phyloP scores from a whole-genome alignment of 257 asterid species.

The Fraxinus anomala region DNA sequence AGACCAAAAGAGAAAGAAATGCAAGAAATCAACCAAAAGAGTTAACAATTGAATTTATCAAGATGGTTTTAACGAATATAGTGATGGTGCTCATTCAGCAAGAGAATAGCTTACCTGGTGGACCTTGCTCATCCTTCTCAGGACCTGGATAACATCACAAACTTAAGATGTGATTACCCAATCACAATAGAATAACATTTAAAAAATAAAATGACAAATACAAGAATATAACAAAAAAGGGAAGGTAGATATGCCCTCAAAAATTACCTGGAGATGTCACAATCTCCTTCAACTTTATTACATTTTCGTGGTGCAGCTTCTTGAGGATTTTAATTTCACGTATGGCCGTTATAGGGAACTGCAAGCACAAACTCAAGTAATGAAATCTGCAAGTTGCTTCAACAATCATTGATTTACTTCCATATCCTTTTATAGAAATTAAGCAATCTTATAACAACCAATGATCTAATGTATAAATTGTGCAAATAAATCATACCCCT shows the following conservation, averaged over 20 bases:
- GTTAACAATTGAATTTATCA: background rate
- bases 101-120: constrained; percentile 48
- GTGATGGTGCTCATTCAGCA: background rate
- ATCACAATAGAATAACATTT: background rate
- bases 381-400: constrained; percentile 5
- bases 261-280: constrained; percentile 76
- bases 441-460: constrained; percentile 5
- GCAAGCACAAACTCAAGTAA: constrained; percentile 30
- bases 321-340: constrained; percentile 85
- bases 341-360: constrained; percentile 91
- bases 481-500: constrained; percentile 53
- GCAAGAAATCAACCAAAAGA: constrained; percentile 15
- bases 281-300: constrained; percentile 80
- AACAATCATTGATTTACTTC: constrained; percentile 2
- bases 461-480: background rate
- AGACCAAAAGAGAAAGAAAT: constrained; percentile 25
- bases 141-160: constrained; percentile 57
- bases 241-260: background rate
- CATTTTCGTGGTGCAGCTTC: constrained; percentile 91
- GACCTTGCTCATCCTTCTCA: constrained; percentile 67
- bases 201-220: background rate
- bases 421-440: constrained; percentile 12
- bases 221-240: background rate
- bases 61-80: background rate
- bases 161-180: constrained; percentile 25